Percentiles rank a stretch among this genome's conserved stretches.
Evolutionary conservation across 2,329 filamentous ascomycete genomes (phyloP).

Genomic region (Aspergillus flavus): DNA sequence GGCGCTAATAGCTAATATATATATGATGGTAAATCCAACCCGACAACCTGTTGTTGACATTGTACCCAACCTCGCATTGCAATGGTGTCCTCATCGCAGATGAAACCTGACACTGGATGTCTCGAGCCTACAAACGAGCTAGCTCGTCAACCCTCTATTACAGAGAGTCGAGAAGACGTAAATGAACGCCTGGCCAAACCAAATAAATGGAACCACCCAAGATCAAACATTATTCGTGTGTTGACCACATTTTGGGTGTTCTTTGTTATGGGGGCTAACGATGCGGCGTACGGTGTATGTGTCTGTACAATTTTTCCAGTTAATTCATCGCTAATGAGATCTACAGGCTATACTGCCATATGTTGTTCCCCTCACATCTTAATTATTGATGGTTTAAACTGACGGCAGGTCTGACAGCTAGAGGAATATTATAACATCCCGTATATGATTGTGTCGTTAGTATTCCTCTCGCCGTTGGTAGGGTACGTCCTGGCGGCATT

Average conservation of each 20-base stretch:
- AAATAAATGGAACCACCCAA: slow-evolving; percentile 53
- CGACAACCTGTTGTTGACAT: accelerated
- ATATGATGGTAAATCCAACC: neutral
- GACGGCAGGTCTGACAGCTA: neutral
- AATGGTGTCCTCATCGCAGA: neutral
- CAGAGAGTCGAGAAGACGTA: neutral
- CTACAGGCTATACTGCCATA: neutral
- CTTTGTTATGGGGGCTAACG: slow-evolving; percentile 60
- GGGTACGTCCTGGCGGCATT: neutral
- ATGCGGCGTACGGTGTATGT: slow-evolving; percentile 60
- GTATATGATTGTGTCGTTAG: neutral
- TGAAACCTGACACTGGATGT: neutral
- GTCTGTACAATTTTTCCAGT: neutral
- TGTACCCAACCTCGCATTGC: neutral
- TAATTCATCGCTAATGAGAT: neutral
- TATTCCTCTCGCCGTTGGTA: neutral
- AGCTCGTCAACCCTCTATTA: neutral
- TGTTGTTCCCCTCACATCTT: neutral
- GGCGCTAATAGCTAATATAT: neutral
- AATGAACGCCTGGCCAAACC: no score
- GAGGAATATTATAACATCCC: neutral
- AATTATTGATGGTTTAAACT: neutral
- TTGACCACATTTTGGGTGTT: slow-evolving; percentile 61
- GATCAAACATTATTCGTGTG: slow-evolving; percentile 52
- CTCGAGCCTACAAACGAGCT: neutral